Base-by-base conservation (phyloP, 768 basidiomycete species). In the Pleurotus platypus region DNA sequence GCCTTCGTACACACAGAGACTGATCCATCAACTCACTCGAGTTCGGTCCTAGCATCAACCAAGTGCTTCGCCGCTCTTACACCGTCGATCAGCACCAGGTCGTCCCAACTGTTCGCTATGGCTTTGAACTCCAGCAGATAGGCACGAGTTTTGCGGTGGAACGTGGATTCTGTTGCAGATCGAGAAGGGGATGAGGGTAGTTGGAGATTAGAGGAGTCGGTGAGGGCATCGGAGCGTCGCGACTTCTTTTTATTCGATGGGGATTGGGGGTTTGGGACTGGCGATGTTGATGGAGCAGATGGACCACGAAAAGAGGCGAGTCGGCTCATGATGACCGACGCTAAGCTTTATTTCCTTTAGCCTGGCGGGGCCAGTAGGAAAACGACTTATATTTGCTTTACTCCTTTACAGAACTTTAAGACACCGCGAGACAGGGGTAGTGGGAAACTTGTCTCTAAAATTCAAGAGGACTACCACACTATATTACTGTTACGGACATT, bases 251-350 rank as follows among this genome's bases (percentile, higher is more conserved):
- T 54, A 1, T 54, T 37, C 13, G 51, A 30, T 1, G 51, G 51
- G 1, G 51, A 54, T 54, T 54, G 66, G 42, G 69, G 66, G 56
- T 70, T 74, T 53, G 69, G 76, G 61, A 72, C 84, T 12, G 91
- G 90, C 0, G 86, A 85, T 0, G 86, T 66, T 1, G 83, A 77
- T 0, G 91, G 91, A 1, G 88, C 84, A 9, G 91, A 92, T 1
- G 91, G 91, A 5, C 89, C 86, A 60, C 79, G 80, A 70, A 93
- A 92, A 0, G 91, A 93, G 37, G 87, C 83, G 16, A 92, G 75
- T 46, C 91, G 83, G 61, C 73, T 72, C 64, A 68, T 69, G 27
- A 47, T 27, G 15, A 35, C 30, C 30, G 8, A 11, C 30, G 30
- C 8, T 35, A 4, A 35, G 8, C 11, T 35, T 35, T 11, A 4